These are phyloP conservation scores for Aspergillus brasiliensis DNA, from an alignment of 2,329 filamentous ascomycete species.

Conservation along the genomic window DNA sequence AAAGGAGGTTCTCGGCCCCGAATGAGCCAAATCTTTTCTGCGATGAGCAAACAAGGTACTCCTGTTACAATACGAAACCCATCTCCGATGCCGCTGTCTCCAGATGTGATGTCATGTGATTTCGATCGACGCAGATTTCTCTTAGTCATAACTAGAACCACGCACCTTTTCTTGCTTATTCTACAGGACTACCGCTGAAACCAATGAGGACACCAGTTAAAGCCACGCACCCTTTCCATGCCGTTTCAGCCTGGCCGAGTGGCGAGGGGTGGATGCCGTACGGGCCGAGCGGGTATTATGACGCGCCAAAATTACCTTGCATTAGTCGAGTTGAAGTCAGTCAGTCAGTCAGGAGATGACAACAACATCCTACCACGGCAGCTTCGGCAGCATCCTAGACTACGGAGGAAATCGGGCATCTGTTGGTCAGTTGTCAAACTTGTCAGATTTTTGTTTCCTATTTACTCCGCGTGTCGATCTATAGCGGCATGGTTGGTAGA, in stretches of 20 bases:
- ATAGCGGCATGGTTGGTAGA: not conserved
- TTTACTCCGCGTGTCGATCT: not conserved
- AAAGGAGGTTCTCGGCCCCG: not conserved
- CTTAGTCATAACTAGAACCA: not conserved
- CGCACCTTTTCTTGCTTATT: not conserved
- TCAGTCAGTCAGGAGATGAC: not conserved
- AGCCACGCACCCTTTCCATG: not conserved
- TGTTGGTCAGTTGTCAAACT: not conserved
- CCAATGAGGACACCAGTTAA: not conserved
- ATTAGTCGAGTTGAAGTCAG: not conserved
- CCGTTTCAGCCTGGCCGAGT: not conserved
- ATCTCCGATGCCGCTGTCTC: not conserved
- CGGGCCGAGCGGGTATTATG: slow-evolving; percentile 7
- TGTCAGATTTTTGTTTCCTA: not conserved
- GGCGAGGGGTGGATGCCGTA: slow-evolving; percentile 6
- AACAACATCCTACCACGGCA: slow-evolving; percentile 6
- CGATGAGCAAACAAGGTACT: not conserved
- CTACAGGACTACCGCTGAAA: not conserved
- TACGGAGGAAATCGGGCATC: slow-evolving; percentile 1
- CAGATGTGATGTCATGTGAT: not conserved
- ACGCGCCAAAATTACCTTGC: slow-evolving; percentile 8
- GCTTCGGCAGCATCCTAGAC: slow-evolving; percentile 3
- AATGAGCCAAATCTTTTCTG: not conserved
- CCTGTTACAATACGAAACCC: not conserved
- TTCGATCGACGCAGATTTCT: not conserved